phyloP scores from a whole-genome alignment of 306 rosid species.

The Acacia melanoxylon region DNA sequence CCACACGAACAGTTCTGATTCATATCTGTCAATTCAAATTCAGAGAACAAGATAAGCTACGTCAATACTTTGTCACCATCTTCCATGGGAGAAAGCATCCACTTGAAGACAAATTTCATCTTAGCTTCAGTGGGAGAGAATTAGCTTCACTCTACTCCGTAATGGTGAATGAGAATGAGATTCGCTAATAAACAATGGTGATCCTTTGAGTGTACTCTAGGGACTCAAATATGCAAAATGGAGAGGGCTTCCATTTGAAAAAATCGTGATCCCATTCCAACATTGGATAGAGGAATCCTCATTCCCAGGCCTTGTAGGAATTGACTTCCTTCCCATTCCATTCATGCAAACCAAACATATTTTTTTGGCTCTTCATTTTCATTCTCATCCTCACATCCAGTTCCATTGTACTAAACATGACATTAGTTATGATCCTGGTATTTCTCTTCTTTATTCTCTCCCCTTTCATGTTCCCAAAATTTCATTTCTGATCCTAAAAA shows the following conservation, averaged over 20 bases:
- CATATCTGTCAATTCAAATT: constrained; percentile 67
- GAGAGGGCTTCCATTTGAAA: neutral
- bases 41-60: constrained; percentile 75
- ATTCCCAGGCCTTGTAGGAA: neutral
- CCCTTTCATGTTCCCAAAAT: constrained; percentile 39
- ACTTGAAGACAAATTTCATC: constrained; percentile 27
- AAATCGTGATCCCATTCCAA: neutral
- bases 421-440: neutral
- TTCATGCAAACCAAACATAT: neutral
- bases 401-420: neutral
- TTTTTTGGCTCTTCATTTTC: neutral
- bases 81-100: neutral
- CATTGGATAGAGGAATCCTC: neutral
- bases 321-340: neutral
- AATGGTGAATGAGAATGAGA: neutral
- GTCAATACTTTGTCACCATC: neutral
- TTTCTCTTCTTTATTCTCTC: constrained; percentile 21
- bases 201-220: neutral
- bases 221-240: neutral
- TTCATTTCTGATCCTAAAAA: constrained; percentile 66
- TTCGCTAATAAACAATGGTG: neutral
- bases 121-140: constrained; percentile 47
- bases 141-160: neutral
- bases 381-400: neutral
- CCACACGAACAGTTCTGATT: constrained; percentile 56